phyloP scores from a whole-genome alignment of 805 yeast species.

The Wickerhamomyces hampshirensis region DNA sequence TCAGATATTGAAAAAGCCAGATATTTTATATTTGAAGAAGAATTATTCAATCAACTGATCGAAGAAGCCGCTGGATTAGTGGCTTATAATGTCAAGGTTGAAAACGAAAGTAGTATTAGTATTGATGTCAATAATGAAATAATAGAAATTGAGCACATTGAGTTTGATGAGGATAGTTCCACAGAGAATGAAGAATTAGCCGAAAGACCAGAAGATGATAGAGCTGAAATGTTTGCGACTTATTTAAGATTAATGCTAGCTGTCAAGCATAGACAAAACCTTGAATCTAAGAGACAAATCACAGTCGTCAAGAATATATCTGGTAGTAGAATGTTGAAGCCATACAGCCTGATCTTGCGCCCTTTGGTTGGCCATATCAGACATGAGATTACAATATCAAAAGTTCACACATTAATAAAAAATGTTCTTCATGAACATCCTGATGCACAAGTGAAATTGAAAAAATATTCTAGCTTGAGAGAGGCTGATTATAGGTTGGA shows the following conservation, averaged over 20 bases:
- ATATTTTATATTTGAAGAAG: constrained; percentile 80
- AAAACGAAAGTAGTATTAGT: constrained; percentile 56
- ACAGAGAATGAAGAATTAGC: constrained; percentile 36
- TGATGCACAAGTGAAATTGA: constrained; percentile 11
- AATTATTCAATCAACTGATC: constrained; percentile 70
- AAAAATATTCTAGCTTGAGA: constrained; percentile 14
- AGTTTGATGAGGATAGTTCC: constrained; percentile 30
- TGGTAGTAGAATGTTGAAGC: constrained; percentile 22
- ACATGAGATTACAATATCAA: constrained; percentile 41
- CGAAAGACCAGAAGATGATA: constrained; percentile 25
- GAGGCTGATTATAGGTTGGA: constrained; percentile 9
- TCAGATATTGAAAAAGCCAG: constrained; percentile 65
- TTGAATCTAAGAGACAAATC: constrained; percentile 23
- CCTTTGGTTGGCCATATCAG: constrained; percentile 57
- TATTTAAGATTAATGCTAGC: constrained; percentile 32
- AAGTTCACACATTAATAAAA: constrained; percentile 12
- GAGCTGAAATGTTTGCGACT: constrained; percentile 31
- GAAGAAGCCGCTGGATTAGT: constrained; percentile 70
- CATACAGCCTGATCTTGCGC: constrained; percentile 44
- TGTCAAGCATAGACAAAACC: constrained; percentile 34
- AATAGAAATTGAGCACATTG: constrained; percentile 66
- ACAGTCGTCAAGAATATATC: constrained; percentile 10
- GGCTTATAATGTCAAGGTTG: constrained; percentile 63
- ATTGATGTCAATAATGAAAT: constrained; percentile 62
- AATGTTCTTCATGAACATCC: constrained; percentile 8